Evolutionary conservation across 2,329 filamentous ascomycete species (phyloP), one percentile per base, ranked within the genome.

Genomic region (Trichoderma afroharzianum): DNA sequence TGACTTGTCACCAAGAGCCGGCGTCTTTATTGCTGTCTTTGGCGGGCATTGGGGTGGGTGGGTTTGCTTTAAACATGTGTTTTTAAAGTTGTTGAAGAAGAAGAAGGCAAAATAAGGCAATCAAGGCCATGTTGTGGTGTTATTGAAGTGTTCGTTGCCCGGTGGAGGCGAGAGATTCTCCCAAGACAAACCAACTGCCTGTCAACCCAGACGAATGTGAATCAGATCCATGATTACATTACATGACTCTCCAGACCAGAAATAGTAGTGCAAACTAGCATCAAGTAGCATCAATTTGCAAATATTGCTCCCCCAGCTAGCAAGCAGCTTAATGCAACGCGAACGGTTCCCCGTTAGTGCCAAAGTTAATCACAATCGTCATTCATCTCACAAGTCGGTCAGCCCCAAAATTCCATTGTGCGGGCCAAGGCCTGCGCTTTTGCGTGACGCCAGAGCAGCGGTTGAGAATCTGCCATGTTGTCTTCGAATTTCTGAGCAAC

Each of bases 301-400:
- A 62, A 30, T 63, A 63, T 63, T 63, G 61, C 61, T 50, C 43
- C 43, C 43, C n/a, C 4, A 24, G 43, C 18, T 18, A 64, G 39
- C 30, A 36, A 11, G 26, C 47, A 67, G 63, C 30, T 67, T 58
- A 39, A 57, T 68, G 32, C 32, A 33, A n/a, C 55, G 55, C n/a
- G 55, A 59, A 59, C 30, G 55, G 8, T 59, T 59, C 63, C 50
- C 30, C 63, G 50, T 53, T 58, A 53, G 62, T 64, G 62, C 43
- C 43, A 64, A 64, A 64, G 39, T 53, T 32, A 50, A 64, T 53
- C 43, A 64, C 28, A 50, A 66, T 66, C 63, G 63, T 66, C 63
- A 66, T 66, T n/a, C 63, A 64, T 64, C 39, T 53, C 63, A 33
- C 24, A 30, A 21, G 14, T 57, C 47, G 47, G 63, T 57, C 63